Evolutionary conservation across 257 asterid species (phyloP).

Genomic region (Cynanchum wilfordii): DNA sequence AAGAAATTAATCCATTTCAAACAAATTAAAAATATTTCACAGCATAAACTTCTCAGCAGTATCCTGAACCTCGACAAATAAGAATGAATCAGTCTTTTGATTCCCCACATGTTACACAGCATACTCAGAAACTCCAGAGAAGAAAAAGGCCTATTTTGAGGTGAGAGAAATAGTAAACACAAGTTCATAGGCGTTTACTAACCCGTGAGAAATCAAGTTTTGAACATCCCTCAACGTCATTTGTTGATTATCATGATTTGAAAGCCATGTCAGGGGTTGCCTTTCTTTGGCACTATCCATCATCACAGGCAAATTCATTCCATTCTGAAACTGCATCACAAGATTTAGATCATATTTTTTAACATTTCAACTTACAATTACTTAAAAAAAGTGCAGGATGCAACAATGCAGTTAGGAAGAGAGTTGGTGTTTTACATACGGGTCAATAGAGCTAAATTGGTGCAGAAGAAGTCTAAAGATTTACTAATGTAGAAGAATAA

Average conservation of each 20-base stretch:
- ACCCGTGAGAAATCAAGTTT: conserved; percentile 48
- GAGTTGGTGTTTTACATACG: not conserved
- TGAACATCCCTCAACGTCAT: conserved; percentile 46
- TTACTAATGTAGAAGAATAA: not conserved
- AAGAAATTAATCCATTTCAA: conserved; percentile 12
- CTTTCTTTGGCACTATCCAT: conserved; percentile 44
- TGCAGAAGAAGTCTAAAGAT: not conserved
- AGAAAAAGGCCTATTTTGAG: not conserved
- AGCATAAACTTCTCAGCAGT: not conserved
- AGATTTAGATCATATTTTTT: not conserved
- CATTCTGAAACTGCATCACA: conserved; percentile 43
- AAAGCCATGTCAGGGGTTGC: conserved; percentile 50
- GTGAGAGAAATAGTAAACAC: not conserved
- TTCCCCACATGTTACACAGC: not conserved
- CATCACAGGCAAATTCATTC: conserved; percentile 34
- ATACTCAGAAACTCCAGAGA: not conserved
- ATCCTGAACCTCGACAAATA: not conserved
- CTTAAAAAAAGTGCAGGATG: not conserved
- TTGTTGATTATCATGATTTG: conserved; percentile 43
- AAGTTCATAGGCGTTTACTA: conserved; percentile 13
- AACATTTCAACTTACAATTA: not conserved
- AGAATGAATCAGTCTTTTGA: not conserved
- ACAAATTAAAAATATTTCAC: not conserved
- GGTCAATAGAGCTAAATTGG: not conserved
- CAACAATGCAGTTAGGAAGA: not conserved